Percentiles rank a stretch among this genome's conserved stretches.
Evolutionary conservation across 2,329 filamentous ascomycete species (phyloP).

Genomic region (Ceratocystis destructans): DNA sequence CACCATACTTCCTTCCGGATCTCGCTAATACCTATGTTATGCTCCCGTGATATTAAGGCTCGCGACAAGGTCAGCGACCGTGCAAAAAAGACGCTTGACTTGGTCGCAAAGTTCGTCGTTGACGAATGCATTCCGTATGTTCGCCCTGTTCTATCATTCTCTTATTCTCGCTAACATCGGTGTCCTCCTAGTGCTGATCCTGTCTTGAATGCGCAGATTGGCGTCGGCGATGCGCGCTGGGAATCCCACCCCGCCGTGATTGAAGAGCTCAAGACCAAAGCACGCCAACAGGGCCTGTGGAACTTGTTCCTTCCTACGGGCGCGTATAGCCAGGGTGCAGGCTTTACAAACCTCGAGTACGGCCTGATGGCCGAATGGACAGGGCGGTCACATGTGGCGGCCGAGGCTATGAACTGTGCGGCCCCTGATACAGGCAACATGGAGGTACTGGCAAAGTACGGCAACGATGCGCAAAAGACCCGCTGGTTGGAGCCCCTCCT

Average conservation of each 20-base stretch:
- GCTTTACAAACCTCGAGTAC: constrained; percentile 92
- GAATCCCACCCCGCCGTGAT: constrained; percentile 64
- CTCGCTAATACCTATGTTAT: neutral
- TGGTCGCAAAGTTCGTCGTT: constrained; percentile 91
- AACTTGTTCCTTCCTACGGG: constrained; percentile 96
- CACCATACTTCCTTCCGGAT: neutral
- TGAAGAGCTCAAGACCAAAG: constrained; percentile 79
- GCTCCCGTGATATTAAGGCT: constrained; percentile 28
- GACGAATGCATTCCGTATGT: constrained; percentile 76
- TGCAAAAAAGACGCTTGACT: constrained; percentile 70
- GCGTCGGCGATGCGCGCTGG: constrained; percentile 65
- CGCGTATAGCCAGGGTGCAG: constrained; percentile 89
- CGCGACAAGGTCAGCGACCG: constrained; percentile 59
- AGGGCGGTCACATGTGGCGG: constrained; percentile 70
- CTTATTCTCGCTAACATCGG: neutral
- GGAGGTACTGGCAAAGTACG: constrained; percentile 88
- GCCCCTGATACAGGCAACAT: constrained; percentile 92
- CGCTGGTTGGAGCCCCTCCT: constrained; percentile 71
- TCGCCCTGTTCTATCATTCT: neutral
- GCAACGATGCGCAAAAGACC: constrained; percentile 70
- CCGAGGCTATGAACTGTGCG: constrained; percentile 78
- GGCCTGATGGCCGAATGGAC: constrained; percentile 94
- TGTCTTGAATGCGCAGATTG: constrained; percentile 67
- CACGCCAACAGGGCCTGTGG: constrained; percentile 75
- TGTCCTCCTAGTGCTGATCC: constrained; percentile 50